Percentiles rank a stretch among this genome's conserved stretches.
These are phyloP conservation scores for Teunomyces aglyptinius DNA, from an alignment of 805 yeast genomes.

Conservation along the genomic window DNA sequence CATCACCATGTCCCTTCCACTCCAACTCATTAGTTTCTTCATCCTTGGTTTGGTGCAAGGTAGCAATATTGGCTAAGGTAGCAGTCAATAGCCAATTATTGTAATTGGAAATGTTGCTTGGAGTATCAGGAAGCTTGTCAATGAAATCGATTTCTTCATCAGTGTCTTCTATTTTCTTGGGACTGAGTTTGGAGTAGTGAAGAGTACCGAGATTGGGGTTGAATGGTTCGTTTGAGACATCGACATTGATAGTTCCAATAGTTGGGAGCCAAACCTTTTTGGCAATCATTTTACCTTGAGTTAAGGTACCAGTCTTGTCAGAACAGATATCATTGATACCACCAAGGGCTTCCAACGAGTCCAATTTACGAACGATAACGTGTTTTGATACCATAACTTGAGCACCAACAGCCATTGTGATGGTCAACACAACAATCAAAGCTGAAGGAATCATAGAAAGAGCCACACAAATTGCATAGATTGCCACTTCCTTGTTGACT, in stretches of 20 bases:
- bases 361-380: conserved; percentile 74
- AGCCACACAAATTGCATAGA: conserved; percentile 84
- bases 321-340: conserved; percentile 79
- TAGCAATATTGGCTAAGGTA: conserved; percentile 77
- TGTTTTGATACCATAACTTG: conserved; percentile 65
- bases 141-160: conserved; percentile 37
- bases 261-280: conserved; percentile 67
- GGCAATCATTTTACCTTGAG: conserved; percentile 79
- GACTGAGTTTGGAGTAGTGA: conserved; percentile 32
- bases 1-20: conserved; percentile 86
- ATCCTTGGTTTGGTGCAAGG: conserved; percentile 48
- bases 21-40: conserved; percentile 39
- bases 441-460: conserved; percentile 82
- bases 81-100: conserved; percentile 61
- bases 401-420: conserved; percentile 83
- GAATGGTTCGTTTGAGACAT: conserved; percentile 57
- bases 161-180: conserved; percentile 32
- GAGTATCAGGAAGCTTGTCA: conserved; percentile 16
- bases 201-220: conserved; percentile 61
- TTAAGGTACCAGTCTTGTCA: conserved; percentile 79
- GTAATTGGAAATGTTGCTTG: conserved; percentile 27
- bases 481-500: conserved; percentile 79
- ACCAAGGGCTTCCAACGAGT: conserved; percentile 76
- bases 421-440: conserved; percentile 75
- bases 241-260: conserved; percentile 54